These are phyloP conservation scores for Euphrasia arctica DNA, from an alignment of 305 asterid genomes.

Conservation along the genomic window DNA sequence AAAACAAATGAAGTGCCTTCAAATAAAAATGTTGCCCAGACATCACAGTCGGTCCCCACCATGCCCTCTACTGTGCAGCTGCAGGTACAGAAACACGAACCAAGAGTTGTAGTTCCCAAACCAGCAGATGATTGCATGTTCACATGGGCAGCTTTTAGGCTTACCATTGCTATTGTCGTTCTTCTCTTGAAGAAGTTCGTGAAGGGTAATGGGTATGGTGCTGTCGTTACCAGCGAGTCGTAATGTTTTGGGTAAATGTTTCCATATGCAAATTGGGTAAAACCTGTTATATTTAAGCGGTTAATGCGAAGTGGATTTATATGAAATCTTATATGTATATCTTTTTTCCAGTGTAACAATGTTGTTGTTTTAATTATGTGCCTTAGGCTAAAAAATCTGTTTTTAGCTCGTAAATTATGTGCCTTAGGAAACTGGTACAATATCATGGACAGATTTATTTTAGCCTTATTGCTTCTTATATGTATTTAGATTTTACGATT, in stretches of 20 bases:
- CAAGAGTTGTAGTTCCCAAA: conserved; percentile 32
- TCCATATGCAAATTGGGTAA: too few species aligned
- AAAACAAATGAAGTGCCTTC: conserved; percentile 34
- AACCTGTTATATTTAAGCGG: too few species aligned
- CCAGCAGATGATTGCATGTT: conserved; percentile 72
- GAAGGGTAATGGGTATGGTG: conserved; percentile 72
- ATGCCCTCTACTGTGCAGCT: conserved; percentile 35
- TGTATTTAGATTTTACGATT: too few species aligned
- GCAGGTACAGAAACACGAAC: conserved; percentile 37
- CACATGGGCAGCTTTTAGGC: conserved; percentile 80
- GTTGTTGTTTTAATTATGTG: too few species aligned
- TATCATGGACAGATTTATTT: background rate
- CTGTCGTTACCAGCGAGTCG: conserved; percentile 67
- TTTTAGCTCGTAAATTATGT: background rate
- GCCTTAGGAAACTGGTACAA: background rate
- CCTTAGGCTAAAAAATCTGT: too few species aligned
- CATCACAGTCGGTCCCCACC: conserved; percentile 20
- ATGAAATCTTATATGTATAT: too few species aligned
- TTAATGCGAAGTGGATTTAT: too few species aligned
- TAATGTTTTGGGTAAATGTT: conserved; percentile 20
- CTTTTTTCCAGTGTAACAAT: too few species aligned
- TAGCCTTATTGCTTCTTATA: too few species aligned
- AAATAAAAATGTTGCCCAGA: background rate
- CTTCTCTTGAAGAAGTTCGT: conserved; percentile 75
- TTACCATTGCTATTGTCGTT: conserved; percentile 63